Evolutionary conservation across 805 yeast species (phyloP).

Genomic region (Starmerella vaccinii): DNA sequence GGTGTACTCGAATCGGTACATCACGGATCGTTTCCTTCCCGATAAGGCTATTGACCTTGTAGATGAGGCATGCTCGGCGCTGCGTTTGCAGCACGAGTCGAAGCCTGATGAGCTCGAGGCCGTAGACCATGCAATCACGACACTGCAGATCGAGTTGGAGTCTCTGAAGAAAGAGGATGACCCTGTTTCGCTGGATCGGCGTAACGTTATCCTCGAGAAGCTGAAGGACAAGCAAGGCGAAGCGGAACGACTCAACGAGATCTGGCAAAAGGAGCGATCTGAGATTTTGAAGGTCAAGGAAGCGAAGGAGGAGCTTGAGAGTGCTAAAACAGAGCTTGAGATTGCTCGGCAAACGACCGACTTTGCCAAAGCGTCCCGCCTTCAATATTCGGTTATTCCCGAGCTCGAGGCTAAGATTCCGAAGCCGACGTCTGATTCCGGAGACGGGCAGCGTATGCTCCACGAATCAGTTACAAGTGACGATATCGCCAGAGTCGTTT

Average conservation of each 20-base stretch:
- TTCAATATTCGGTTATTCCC: conserved; percentile 83
- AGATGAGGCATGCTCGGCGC: conserved; percentile 94
- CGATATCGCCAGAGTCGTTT: conserved; percentile 84
- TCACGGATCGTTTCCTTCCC: conserved; percentile 83
- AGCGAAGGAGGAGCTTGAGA: conserved; percentile 74
- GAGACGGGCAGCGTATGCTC: conserved; percentile 34
- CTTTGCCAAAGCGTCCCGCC: conserved; percentile 77
- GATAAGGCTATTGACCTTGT: conserved; percentile 95
- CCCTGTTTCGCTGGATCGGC: conserved; percentile 67
- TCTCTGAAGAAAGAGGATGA: conserved; percentile 90
- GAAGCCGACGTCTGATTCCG: conserved; percentile 34
- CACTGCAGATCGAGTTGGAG: conserved; percentile 89
- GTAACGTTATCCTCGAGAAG: conserved; percentile 59
- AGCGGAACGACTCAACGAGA: conserved; percentile 55
- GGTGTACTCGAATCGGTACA: conserved; percentile 75
- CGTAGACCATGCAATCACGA: conserved; percentile 80
- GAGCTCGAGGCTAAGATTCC: conserved; percentile 56
- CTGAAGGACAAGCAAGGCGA: conserved; percentile 55
- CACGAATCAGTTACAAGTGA: conserved; percentile 93
- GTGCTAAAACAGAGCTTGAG: conserved; percentile 73
- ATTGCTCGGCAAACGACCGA: conserved; percentile 74
- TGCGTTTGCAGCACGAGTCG: conserved; percentile 90
- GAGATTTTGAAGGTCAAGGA: conserved; percentile 67
- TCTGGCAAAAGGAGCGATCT: conserved; percentile 77
- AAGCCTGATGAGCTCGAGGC: conserved; percentile 91